Base-by-base conservation (phyloP, 768 basidiomycete species). In the Mycena amicta region DNA sequence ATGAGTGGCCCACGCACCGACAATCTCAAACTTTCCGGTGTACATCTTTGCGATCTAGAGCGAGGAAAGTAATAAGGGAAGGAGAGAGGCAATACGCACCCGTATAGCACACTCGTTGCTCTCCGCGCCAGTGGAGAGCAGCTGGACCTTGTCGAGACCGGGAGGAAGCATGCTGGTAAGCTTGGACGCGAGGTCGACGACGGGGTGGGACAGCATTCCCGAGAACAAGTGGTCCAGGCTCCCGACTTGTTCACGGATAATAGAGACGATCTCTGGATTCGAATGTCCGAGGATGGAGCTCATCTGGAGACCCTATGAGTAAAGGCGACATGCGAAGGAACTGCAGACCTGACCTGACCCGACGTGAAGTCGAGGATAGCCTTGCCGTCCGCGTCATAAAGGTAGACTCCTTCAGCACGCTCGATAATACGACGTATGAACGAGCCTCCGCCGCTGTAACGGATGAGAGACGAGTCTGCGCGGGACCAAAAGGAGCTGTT, bases 11-110 rank as follows among this genome's bases (percentile, higher is more conserved):
- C 5, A 18, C 63, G 45, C 30, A 62, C 65, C 65, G 22, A 66
- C 65, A 29, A 66, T 66, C 52, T 66, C 65, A n/a, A 66, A 66
- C 31, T 66, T 66, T 2, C 62, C 62, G 25, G 65, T 66, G 50
- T 66, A 66, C 54, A 66, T 39, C 29, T 66, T 66, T 1, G 65
- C 65, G 16, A 66, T 66, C 64, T 65, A 26, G 18, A 31, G n/a
- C 5, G 23, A 18, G 12, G 23, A n/a, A 13, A 16, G 40, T 16
- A 46, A 13, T 39, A 1, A 25, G 8, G 13, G 5, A n/a, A n/a
- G n/a, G n/a, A 11, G 33, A 5, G 11, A 6, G 12, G 5, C 26
- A 27, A 30, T n/a, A 55, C 51, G 40, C 25, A 62, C 64, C 18
- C 65, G 55, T 12, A 63, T 55, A 22, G 65, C 65, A 18, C 59